These are phyloP conservation scores for Vitis cinerea DNA, from an alignment of 164 flowering plant species.

Conservation along the genomic window DNA sequence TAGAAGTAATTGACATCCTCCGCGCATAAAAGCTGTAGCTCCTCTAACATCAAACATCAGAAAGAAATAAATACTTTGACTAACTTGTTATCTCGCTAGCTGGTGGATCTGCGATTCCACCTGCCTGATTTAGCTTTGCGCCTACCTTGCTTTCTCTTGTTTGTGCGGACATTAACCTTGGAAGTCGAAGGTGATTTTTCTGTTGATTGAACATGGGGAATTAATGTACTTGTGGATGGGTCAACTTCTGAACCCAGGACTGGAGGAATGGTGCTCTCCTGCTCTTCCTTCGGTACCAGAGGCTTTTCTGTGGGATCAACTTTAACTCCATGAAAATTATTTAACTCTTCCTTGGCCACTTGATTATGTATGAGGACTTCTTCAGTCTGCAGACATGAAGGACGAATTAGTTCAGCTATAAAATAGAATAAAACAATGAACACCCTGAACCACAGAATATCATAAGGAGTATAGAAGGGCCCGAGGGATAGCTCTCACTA, in stretches of 20 bases:
- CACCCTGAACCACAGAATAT: neutral
- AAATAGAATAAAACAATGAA: neutral
- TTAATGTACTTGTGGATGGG: neutral
- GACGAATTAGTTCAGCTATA: neutral
- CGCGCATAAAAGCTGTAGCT: neutral
- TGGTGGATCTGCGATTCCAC: constrained; percentile 9
- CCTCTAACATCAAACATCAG: neutral
- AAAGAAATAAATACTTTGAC: neutral
- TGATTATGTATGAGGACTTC: constrained; percentile 13
- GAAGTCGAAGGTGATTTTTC: constrained; percentile 18
- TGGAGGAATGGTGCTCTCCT: neutral
- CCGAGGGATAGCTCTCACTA: too few species aligned
- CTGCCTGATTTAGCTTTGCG: constrained; percentile 24
- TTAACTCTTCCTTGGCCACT: constrained; percentile 23
- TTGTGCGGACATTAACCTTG: constrained; percentile 22
- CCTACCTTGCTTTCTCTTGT: constrained; percentile 34
- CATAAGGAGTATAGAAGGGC: too few species aligned
- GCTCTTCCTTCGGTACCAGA: constrained; percentile 1
- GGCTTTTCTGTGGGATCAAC: constrained; percentile 5
- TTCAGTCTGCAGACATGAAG: constrained; percentile 16
- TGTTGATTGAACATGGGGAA: constrained; percentile 6
- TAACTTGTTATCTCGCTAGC: neutral
- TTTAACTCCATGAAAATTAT: constrained; percentile 7
- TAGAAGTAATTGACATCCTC: neutral
- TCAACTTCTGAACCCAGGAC: neutral